Base-by-base conservation (phyloP, 345 rosid species). In the Noccaea caerulescens region DNA sequence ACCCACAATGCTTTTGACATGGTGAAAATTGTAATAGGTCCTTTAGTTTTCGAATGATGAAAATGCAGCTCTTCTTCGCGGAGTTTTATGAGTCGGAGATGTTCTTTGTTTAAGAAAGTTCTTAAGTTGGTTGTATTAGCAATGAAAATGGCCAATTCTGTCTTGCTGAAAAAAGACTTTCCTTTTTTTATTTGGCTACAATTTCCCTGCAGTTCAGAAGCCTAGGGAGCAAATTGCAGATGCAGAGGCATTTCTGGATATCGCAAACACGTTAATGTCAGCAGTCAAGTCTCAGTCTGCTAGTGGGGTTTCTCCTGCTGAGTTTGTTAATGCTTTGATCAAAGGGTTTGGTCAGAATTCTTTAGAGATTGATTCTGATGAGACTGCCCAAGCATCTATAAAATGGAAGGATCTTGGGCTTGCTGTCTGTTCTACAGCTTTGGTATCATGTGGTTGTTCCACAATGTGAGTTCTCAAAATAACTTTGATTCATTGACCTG, bases 151-250 rank as follows among this genome's bases (percentile, higher is more conserved):
- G 20, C 41, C 3, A 37, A 1, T 37, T 23, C 1, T 49, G 18
- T 65, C 6, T 66, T 43, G 56, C 46, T 46, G 46, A 55, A 73
- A 55, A 73, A 46, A 5, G 45, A 25, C 14, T 0, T 52, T 20
- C 7, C 6, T 43, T 36, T 52, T 45, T 58, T 18, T 8, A 34
- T 62, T 61, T 2, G 54, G 36, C 44, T 67, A 3, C 16, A 3
- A 41, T 45, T 34, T 10, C 7, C 5, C 36, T 53, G 43, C 83
- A 91, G 97, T 94, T 66, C 84, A 72, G 42, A 91, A 83, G 79
- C 97, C 99, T 0, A 84, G 97, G 79, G 99, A 94, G 78, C 96
- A 89, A 72, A 81, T 94, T 45, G 95, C 92, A 5, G 97, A 93
- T 77, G 98, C 99, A 7, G 97, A 94, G 73, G 96, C 94, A 4